Base-by-base conservation (phyloP, 805 yeast genomes). In the Metschnikowia shivogae region DNA sequence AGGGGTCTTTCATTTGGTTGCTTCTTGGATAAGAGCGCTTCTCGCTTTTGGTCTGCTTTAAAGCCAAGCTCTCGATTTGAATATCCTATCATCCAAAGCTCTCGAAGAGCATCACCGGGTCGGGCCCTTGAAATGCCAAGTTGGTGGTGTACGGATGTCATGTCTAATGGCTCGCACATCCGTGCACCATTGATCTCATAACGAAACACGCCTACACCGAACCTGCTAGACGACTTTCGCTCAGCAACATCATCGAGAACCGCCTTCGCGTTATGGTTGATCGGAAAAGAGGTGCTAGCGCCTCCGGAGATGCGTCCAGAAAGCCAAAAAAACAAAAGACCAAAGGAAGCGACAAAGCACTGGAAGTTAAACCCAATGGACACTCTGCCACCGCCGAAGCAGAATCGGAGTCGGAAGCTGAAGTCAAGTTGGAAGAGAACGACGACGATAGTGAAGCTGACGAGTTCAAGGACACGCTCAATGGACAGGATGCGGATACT, bases 271-370 rank as follows among this genome's bases (percentile, higher is more conserved):
- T 20, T 13, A 66, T 65, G 70, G 67, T 61, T 17, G 73, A 65
- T 44, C 62, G 65, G 41, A 68, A 65, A 49, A 47, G 72, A 45
- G 53, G 55, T 17, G 58, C 58, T 33, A 47, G 61, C 14, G 47
- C 54, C n/a, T 50, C 60, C 19, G 68, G 60, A 20, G 65, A 60
- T n/a, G 63, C 59, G 14, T 61, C 35, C 39, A 50, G 40, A 43
- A 52, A 33, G 45, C 30, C 17, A 26, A 49, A 35, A 39, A 52
- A 36, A 36, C 53, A 49, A 33, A 53, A 57, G 51, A 31, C 57
- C 42, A 31, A 39, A 31, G 30, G 17, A 24, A 24, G 11, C 13
- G 42, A 39, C 36, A 34, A 32, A 8, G 30, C 12, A 7, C 13
- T 22, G 29, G 30, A 39, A n/a, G 35, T 14, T 28, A 39, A 61